Conservation (phyloP, 495 filamentous ascomycete species). For the Hypoxylon lienhwacheense region DNA sequence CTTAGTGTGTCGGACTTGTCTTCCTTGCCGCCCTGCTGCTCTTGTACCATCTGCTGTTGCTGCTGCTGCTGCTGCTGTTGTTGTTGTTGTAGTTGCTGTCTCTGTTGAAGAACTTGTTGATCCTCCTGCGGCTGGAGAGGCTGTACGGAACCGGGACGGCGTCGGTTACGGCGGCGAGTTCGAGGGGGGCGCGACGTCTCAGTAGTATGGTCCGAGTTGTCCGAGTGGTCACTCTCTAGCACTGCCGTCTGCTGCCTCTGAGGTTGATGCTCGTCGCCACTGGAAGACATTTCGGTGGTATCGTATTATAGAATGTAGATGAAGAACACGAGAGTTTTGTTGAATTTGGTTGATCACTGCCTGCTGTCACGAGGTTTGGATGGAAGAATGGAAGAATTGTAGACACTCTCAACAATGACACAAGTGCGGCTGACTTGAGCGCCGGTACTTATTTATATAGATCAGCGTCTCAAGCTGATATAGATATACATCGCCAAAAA, state of each 20-base stretch:
- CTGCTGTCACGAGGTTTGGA: not conserved
- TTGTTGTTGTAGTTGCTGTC: conserved; percentile 31
- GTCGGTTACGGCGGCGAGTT: conserved; percentile 29
- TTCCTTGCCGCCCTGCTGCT: conserved; percentile 35
- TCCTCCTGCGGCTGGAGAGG: conserved; percentile 28
- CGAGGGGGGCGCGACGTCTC: conserved; percentile 41
- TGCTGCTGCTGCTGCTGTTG: conserved; percentile 32
- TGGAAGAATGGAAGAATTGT: not conserved
- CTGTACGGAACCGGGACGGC: conserved; percentile 28
- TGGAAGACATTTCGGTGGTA: conserved; percentile 28
- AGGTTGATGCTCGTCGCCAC: conserved; percentile 22
- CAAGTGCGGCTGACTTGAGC: not conserved
- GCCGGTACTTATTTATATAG: conserved; percentile 23
- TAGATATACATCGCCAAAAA: not conserved
- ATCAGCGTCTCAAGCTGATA: not conserved
- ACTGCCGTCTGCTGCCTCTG: conserved; percentile 14
- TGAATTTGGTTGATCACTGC: not conserved
- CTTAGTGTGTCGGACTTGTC: conserved; percentile 64
- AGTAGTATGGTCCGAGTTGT: conserved; percentile 47
- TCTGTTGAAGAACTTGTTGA: conserved; percentile 37
- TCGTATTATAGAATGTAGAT: not conserved
- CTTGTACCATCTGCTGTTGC: conserved; percentile 12
- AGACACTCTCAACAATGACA: not conserved
- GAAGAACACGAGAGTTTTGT: not conserved
- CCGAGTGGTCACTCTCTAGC: conserved; percentile 29